A percentile compares a stretch with the other conserved stretches of the same genome.
These are phyloP conservation scores for Reticulascus tulasneorum DNA, from an alignment of 2,329 filamentous ascomycete genomes.

Conservation along the genomic window DNA sequence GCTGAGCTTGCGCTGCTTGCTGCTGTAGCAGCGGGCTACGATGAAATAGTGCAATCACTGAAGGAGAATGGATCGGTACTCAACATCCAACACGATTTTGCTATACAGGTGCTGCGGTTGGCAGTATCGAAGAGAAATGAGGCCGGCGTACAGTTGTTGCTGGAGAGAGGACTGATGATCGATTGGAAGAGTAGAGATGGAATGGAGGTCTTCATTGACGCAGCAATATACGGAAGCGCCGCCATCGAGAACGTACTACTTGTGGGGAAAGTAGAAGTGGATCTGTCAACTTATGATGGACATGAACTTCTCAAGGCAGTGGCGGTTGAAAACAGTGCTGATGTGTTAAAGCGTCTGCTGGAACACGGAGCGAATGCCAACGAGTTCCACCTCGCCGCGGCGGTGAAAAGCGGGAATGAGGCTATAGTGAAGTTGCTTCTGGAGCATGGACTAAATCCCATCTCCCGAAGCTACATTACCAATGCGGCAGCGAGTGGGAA, in stretches of 20 bases:
- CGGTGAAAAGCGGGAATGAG: too few species aligned
- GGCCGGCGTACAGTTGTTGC: too few species aligned
- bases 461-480: conserved; percentile 18
- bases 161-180: too few species aligned
- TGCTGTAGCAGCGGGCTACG: conserved; percentile 20
- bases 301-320: conserved; percentile 26
- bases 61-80: conserved; percentile 29
- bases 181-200: too few species aligned
- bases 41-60: conserved; percentile 28
- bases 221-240: conserved; percentile 10
- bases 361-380: conserved; percentile 29
- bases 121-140: too few species aligned
- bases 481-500: too few species aligned
- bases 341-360: conserved; percentile 22
- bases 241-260: conserved; percentile 7
- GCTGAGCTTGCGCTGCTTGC: conserved; percentile 19
- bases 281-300: too few species aligned
- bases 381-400: conserved; percentile 11
- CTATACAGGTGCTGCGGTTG: too few species aligned
- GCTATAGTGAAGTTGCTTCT: too few species aligned
- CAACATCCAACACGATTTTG: conserved; percentile 19
- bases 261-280: too few species aligned
- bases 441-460: conserved; percentile 9
- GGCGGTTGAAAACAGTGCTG: conserved; percentile 17
- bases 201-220: too few species aligned